phyloP scores from a whole-genome alignment of 441 rosid species.

The Biscutella laevigata region DNA sequence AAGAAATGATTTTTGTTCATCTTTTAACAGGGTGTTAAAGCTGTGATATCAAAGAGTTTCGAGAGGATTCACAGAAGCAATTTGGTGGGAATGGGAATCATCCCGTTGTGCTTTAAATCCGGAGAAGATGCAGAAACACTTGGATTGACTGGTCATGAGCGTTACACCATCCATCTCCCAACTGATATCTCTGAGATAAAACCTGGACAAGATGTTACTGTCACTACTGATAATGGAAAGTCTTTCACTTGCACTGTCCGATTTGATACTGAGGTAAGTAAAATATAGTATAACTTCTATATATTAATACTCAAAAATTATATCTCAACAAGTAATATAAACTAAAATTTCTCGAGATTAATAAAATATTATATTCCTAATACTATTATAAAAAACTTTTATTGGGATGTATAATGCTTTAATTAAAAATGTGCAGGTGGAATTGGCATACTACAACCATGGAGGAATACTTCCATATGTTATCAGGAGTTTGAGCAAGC shows the following conservation, averaged over 20 bases:
- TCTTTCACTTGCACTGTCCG: slow-evolving; percentile 87
- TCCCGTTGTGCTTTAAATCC: slow-evolving; percentile 82
- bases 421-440: slow-evolving; percentile 51
- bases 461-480: slow-evolving; percentile 93
- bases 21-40: slow-evolving; percentile 74
- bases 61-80: slow-evolving; percentile 98
- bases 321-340: too few relatives aligned
- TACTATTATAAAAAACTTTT: neutral
- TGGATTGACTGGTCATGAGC: slow-evolving; percentile 84
- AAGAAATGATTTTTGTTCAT: too few relatives aligned
- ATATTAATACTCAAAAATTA: too few relatives aligned
- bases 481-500: slow-evolving; percentile 64
- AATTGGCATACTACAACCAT: slow-evolving; percentile 70
- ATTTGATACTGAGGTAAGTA: slow-evolving; percentile 88
- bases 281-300: too few relatives aligned
- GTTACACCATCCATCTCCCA: slow-evolving; percentile 82
- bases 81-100: slow-evolving; percentile 94
- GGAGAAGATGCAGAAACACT: slow-evolving; percentile 88
- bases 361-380: too few relatives aligned
- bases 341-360: too few relatives aligned
- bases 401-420: neutral
- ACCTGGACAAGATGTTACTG: slow-evolving; percentile 94
- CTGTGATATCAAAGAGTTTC: slow-evolving; percentile 93
- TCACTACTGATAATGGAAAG: slow-evolving; percentile 73
- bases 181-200: slow-evolving; percentile 55